Conservation (phyloP, 2,329 filamentous ascomycete genomes). For the Sporothrix curviconia region DNA sequence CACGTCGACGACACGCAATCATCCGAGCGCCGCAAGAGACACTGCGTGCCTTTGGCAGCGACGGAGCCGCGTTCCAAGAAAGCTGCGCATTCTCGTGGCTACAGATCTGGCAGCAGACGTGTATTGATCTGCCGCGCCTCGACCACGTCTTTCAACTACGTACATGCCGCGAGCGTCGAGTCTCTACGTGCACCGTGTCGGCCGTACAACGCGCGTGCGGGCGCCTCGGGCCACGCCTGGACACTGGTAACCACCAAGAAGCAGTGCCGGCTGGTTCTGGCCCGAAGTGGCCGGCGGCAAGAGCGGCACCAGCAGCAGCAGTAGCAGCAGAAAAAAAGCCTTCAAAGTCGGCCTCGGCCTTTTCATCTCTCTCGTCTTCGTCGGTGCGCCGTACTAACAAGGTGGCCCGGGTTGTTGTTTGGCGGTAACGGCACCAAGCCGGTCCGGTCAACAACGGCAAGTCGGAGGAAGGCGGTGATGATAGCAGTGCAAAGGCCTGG, state of each 20-base stretch:
- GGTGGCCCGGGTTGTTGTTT: slow-evolving; percentile 44
- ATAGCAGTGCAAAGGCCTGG: slow-evolving; percentile 29
- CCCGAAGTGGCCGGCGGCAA: slow-evolving; percentile 64
- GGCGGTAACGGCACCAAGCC: too few relatives aligned
- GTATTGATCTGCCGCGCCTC: slow-evolving; percentile 73
- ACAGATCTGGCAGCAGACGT: slow-evolving; percentile 90
- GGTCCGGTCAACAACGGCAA: background rate
- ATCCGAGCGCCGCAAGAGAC: slow-evolving; percentile 60
- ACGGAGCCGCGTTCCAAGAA: slow-evolving; percentile 35
- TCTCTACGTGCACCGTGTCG: slow-evolving; percentile 89
- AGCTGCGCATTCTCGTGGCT: slow-evolving; percentile 69
- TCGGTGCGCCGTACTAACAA: slow-evolving; percentile 34
- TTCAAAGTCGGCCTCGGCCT: too few relatives aligned
- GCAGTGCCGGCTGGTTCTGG: slow-evolving; percentile 89
- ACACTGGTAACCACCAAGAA: slow-evolving; percentile 78
- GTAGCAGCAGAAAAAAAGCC: slow-evolving; percentile 13
- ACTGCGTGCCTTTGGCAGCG: slow-evolving; percentile 57
- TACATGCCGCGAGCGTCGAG: slow-evolving; percentile 73
- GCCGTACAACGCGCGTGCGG: slow-evolving; percentile 82
- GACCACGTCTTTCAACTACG: slow-evolving; percentile 91
- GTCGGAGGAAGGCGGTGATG: slow-evolving; percentile 14
- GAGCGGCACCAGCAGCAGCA: slow-evolving; percentile 35
- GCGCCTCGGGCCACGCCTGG: slow-evolving; percentile 70
- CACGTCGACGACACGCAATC: slow-evolving; percentile 73
- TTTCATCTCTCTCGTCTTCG: slow-evolving; percentile 21